phyloP scores from a whole-genome alignment of 2,329 filamentous ascomycete species.

The Rhinocladiella mackenziei region DNA sequence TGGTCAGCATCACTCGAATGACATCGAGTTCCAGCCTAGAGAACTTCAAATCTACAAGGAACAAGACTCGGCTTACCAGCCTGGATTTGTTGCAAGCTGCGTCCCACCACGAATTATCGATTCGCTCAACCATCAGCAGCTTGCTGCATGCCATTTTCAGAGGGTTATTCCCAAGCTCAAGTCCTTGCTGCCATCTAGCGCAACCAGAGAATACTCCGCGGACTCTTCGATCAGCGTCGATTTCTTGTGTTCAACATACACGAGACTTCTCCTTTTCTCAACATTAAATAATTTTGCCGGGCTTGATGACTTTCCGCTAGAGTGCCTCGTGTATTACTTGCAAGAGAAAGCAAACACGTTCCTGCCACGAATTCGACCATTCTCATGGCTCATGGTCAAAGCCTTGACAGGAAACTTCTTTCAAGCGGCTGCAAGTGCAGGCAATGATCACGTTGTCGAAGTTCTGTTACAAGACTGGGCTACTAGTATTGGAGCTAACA shows the following conservation, averaged over 20 bases:
- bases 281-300: not conserved
- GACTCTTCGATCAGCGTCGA: not conserved
- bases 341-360: not conserved
- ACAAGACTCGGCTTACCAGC: not conserved
- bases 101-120: not conserved
- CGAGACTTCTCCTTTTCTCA: not conserved
- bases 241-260: not conserved
- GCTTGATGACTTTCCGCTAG: not conserved
- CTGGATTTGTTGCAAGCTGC: not conserved
- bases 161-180: not conserved
- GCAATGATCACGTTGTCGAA: slow-evolving; percentile 1
- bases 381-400: not conserved
- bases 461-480: not conserved
- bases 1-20: too few relatives aligned
- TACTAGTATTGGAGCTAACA: not conserved
- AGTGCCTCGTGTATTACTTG: not conserved
- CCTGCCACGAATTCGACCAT: not conserved
- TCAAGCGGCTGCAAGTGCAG: not conserved
- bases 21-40: too few relatives aligned
- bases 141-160: not conserved
- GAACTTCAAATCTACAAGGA: too few relatives aligned
- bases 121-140: not conserved
- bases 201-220: not conserved
- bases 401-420: not conserved
- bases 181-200: not conserved